Conservation (phyloP, 345 rosid genomes). For the Jatropha curcas region DNA sequence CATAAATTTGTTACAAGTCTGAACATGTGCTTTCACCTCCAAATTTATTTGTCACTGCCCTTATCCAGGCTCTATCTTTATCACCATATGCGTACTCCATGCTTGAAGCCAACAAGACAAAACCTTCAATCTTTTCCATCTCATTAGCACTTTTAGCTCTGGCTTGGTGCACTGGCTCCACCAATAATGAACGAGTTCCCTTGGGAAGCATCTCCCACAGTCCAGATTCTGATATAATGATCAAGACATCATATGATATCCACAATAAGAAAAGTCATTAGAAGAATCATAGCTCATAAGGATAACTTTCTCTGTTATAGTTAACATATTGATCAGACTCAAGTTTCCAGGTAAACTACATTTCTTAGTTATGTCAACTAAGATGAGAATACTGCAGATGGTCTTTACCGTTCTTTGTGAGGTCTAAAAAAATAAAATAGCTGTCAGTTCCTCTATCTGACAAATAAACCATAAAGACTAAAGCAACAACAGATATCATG, state of each 20-base stretch:
- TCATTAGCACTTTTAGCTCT: constrained; percentile 27
- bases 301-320: neutral
- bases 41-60: constrained; percentile 70
- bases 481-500: neutral
- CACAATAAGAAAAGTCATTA: neutral
- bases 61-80: constrained; percentile 87
- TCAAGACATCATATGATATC: constrained; percentile 17
- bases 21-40: constrained; percentile 40
- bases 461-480: neutral
- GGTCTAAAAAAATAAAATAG: neutral
- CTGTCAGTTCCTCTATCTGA: neutral
- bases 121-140: constrained; percentile 43
- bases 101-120: constrained; percentile 75
- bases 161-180: constrained; percentile 54
- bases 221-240: constrained; percentile 50
- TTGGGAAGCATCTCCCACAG: constrained; percentile 59
- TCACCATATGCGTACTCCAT: constrained; percentile 65
- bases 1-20: constrained; percentile 21
- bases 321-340: neutral
- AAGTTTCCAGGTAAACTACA: neutral
- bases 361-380: neutral
- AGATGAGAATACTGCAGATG: neutral
- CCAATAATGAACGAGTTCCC: constrained; percentile 65
- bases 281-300: constrained; percentile 11
- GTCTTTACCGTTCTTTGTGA: neutral